phyloP scores from a whole-genome alignment of 202 grass and related monocot species.

The Setaria italica region DNA sequence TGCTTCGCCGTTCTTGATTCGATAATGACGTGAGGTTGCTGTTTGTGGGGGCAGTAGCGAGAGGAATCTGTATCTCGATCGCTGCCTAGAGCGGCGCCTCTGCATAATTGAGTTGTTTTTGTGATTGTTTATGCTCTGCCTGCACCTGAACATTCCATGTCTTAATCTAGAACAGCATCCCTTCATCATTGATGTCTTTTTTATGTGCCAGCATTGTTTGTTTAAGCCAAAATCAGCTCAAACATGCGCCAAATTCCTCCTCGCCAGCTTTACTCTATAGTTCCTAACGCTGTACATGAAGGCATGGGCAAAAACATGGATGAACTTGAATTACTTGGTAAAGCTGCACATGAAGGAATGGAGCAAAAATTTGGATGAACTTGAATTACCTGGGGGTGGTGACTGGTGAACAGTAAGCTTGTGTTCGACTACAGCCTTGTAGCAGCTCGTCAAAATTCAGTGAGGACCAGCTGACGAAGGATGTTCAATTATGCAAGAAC shows the following conservation, averaged over 20 bases:
- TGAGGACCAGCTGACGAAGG: background rate
- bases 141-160: slow-evolving; percentile 22
- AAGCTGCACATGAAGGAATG: background rate
- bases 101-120: slow-evolving; percentile 40
- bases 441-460: background rate
- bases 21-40: slow-evolving; percentile 29
- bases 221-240: background rate
- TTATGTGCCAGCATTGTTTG: background rate
- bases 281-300: background rate
- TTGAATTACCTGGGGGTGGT: background rate
- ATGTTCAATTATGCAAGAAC: background rate
- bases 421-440: background rate
- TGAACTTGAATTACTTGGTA: background rate
- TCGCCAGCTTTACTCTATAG: background rate
- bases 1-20: slow-evolving; percentile 14
- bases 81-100: background rate
- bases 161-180: background rate
- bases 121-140: background rate
- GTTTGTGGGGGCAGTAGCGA: background rate
- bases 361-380: background rate
- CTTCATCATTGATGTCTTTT: slow-evolving; percentile 27
- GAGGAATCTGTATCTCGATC: slow-evolving; percentile 25
- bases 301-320: too few relatives aligned
- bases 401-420: background rate
- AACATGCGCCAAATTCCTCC: background rate